These are phyloP conservation scores for Wickerhamomyces canadensis DNA, from an alignment of 805 yeast genomes.

Conservation along the genomic window DNA sequence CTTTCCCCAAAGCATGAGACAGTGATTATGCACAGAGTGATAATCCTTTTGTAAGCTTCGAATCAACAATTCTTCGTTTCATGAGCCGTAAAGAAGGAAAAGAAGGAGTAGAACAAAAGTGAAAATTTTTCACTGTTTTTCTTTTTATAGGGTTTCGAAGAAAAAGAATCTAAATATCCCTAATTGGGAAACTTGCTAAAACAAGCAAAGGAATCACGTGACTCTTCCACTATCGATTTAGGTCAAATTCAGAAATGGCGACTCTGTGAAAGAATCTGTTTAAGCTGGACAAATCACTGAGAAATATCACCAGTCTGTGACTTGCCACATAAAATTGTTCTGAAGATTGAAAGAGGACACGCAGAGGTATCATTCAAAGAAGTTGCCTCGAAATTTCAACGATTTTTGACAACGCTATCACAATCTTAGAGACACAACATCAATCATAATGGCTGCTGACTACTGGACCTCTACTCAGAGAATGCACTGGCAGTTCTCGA, in stretches of 20 bases:
- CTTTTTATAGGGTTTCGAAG: not conserved
- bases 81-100: constrained; percentile 42
- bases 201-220: not conserved
- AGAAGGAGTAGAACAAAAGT: not conserved
- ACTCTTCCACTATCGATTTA: not conserved
- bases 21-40: constrained; percentile 8
- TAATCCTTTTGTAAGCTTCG: constrained; percentile 61
- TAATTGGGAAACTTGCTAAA: not conserved
- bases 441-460: constrained; percentile 58
- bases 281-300: no score
- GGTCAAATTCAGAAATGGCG: not conserved
- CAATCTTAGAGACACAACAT: not conserved
- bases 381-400: no score
- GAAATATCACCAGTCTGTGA: no score
- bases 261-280: not conserved
- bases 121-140: constrained; percentile 1
- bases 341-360: no score
- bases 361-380: no score
- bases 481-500: constrained; percentile 71
- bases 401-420: no score
- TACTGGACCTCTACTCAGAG: constrained; percentile 87
- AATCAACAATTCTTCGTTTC: constrained; percentile 67
- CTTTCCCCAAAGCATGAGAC: constrained; percentile 73
- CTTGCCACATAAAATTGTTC: no score
- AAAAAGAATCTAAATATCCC: no score